These are phyloP conservation scores for Geranium incanum DNA, from an alignment of 441 rosid species.

Conservation along the genomic window DNA sequence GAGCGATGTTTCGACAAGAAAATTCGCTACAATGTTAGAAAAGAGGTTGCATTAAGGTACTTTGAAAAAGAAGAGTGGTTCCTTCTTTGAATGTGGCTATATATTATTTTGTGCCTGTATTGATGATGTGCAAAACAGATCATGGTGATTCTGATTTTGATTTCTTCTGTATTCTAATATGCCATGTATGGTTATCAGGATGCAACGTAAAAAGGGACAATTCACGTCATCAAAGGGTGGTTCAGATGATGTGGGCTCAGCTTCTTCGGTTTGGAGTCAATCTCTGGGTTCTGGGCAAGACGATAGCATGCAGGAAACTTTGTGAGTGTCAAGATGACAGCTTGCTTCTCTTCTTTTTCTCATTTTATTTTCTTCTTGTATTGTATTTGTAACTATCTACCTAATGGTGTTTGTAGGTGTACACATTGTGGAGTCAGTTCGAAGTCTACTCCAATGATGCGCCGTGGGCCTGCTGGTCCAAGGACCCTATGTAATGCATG, in stretches of 20 bases:
- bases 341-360: not conserved
- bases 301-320: constrained; percentile 22
- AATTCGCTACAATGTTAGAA: constrained; percentile 28
- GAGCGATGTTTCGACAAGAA: constrained; percentile 30
- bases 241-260: constrained; percentile 28
- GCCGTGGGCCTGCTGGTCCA: constrained; percentile 30
- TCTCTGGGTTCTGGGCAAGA: constrained; percentile 21
- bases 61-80: not conserved
- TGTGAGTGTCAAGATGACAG: constrained; percentile 18
- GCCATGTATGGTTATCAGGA: constrained; percentile 21
- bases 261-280: constrained; percentile 22
- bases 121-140: not conserved
- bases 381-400: not conserved
- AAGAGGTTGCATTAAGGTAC: constrained; percentile 33
- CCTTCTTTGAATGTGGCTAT: not conserved
- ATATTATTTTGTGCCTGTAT: not conserved
- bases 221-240: constrained; percentile 25
- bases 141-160: constrained; percentile 1
- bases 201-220: constrained; percentile 35
- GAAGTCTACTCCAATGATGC: constrained; percentile 32
- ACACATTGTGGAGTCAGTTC: constrained; percentile 26
- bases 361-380: not conserved
- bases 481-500: constrained; percentile 30
- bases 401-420: constrained; percentile 18
- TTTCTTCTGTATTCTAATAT: constrained; percentile 1